A percentile compares a stretch with the other conserved stretches of the same genome.
These are phyloP conservation scores for Chrysoporthe cubensis DNA, from an alignment of 2,329 filamentous ascomycete genomes.

Conservation along the genomic window DNA sequence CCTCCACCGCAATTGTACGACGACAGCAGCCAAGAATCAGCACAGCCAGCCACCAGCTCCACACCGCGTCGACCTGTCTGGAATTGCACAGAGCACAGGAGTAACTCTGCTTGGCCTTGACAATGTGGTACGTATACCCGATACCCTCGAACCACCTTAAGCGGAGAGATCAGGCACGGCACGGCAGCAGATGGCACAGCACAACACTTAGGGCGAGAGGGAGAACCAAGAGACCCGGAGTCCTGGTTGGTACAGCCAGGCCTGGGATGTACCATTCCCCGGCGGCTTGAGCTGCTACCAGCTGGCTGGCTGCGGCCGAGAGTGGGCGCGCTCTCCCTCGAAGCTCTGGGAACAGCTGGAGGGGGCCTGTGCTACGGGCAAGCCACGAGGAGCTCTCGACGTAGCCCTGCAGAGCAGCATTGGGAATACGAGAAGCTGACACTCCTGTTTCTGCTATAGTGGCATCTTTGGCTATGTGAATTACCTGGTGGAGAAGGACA, in stretches of 20 bases:
- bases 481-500: conserved; percentile 98
- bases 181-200: not conserved
- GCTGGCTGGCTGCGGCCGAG: not conserved
- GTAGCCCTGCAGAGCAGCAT: not conserved
- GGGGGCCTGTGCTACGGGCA: conserved; percentile 9
- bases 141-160: not conserved
- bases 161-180: not conserved
- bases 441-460: conserved; percentile 51
- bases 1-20: conserved; percentile 22
- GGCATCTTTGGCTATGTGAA: conserved; percentile 99
- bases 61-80: conserved; percentile 4
- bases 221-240: not conserved
- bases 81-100: conserved; percentile 16
- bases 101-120: conserved; percentile 32
- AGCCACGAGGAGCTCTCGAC: not conserved
- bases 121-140: conserved; percentile 41
- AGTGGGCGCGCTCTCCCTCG: conserved; percentile 1
- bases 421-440: conserved; percentile 34
- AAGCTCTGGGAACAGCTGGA: conserved; percentile 24
- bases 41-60: not conserved
- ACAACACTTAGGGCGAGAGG: not conserved
- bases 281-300: not conserved
- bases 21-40: conserved; percentile 14
- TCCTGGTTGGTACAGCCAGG: not conserved
- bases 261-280: conserved; percentile 1